Evolutionary conservation across 2,329 filamentous ascomycete genomes (phyloP).

Genomic region (Chaetomiaceae sp.): DNA sequence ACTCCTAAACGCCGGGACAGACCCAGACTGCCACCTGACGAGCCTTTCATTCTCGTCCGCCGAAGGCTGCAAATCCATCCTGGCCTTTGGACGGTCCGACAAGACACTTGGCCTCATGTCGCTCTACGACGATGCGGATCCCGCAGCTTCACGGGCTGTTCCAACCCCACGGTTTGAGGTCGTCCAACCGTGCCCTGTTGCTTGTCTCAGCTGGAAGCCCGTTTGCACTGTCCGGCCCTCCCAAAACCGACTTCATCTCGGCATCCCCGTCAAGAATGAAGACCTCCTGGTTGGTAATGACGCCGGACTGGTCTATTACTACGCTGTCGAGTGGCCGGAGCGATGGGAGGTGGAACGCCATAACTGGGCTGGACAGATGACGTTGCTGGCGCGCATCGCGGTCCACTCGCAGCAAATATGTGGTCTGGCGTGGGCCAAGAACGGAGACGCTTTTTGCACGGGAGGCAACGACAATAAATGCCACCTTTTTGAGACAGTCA

Average conservation of each 20-base stretch:
- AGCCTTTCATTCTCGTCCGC: constrained; percentile 86
- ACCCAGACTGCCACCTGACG: constrained; percentile 60
- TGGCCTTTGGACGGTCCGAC: constrained; percentile 78
- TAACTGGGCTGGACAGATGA: constrained; percentile 74
- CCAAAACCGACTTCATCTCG: constrained; percentile 42
- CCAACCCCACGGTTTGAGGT: constrained; percentile 67
- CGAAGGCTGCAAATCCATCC: constrained; percentile 68
- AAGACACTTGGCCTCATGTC: constrained; percentile 75
- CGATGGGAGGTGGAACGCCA: constrained; percentile 57
- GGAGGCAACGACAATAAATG: constrained; percentile 92
- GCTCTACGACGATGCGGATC: constrained; percentile 49
- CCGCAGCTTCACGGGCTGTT: constrained; percentile 27
- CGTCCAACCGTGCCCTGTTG: constrained; percentile 65
- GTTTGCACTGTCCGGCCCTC: constrained; percentile 50
- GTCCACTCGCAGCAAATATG: constrained; percentile 89
- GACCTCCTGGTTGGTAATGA: constrained; percentile 87
- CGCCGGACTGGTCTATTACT: constrained; percentile 76
- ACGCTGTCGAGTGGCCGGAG: constrained; percentile 79
- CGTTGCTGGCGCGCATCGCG: constrained; percentile 68
- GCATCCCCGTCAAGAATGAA: constrained; percentile 60
- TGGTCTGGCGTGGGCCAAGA: constrained; percentile 55
- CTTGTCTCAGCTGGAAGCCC: constrained; percentile 79
- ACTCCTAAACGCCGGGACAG: constrained; percentile 43
- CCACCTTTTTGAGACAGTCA: constrained; percentile 68
- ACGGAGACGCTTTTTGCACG: constrained; percentile 73